phyloP scores from a whole-genome alignment of 371 early-diverging fungal species.

The Mortierella sp. region DNA sequence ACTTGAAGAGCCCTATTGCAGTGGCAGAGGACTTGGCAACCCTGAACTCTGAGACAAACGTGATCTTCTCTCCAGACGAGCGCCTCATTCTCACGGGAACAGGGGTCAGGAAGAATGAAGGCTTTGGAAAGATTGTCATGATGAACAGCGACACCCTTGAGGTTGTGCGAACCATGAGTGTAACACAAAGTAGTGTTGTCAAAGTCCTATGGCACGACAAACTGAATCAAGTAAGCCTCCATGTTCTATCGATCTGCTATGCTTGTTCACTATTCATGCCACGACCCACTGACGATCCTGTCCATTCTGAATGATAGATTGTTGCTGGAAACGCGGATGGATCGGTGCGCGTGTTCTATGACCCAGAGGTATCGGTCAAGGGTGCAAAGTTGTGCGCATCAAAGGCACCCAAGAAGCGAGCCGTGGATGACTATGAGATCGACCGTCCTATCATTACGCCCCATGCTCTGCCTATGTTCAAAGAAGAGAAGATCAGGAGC shows the following conservation, averaged over 20 bases:
- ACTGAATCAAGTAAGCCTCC: conserved; percentile 79
- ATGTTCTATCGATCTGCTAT: too few species aligned
- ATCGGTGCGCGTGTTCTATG: conserved; percentile 79
- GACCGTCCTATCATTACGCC: conserved; percentile 86
- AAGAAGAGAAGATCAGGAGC: conserved; percentile 72
- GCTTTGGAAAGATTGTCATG: conserved; percentile 75
- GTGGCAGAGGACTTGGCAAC: conserved; percentile 68
- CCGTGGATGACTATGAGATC: conserved; percentile 74
- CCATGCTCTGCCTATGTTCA: conserved; percentile 89
- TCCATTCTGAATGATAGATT: conserved; percentile 54
- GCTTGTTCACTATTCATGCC: too few species aligned
- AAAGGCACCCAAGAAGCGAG: conserved; percentile 72
- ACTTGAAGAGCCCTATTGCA: conserved; percentile 72
- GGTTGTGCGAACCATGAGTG: conserved; percentile 62
- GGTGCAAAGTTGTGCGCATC: conserved; percentile 82
- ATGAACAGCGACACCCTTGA: conserved; percentile 77
- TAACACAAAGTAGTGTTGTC: conserved; percentile 76
- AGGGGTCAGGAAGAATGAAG: conserved; percentile 76
- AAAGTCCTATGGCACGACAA: conserved; percentile 87
- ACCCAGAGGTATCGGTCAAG: conserved; percentile 72
- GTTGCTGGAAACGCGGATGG: conserved; percentile 85
- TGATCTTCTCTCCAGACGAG: conserved; percentile 91
- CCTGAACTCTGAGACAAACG: conserved; percentile 84
- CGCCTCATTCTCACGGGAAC: conserved; percentile 74
- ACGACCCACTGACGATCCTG: neutral